Evolutionary conservation across 2,329 filamentous ascomycete species (phyloP).

Genomic region (Akanthomyces muscarius): DNA sequence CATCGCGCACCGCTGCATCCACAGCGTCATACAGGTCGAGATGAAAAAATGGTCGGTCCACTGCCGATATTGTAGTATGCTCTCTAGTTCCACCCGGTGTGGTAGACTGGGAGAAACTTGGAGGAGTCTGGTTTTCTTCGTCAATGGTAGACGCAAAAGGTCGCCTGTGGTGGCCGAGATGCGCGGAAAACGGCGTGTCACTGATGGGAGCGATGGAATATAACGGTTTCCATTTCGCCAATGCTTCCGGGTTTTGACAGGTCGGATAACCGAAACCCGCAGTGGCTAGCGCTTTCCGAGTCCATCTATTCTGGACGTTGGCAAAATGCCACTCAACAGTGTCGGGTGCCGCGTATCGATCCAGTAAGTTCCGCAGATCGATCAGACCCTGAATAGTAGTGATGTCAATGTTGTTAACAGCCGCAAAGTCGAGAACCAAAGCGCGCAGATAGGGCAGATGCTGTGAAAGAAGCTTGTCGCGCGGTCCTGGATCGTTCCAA

Average conservation of each 20-base stretch:
- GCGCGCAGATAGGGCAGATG: slow-evolving; percentile 47
- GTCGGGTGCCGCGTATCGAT: slow-evolving; percentile 47
- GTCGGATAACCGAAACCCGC: slow-evolving; percentile 52
- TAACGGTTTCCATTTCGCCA: slow-evolving; percentile 31
- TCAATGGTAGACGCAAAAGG: slow-evolving; percentile 14
- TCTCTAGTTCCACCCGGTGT: neutral
- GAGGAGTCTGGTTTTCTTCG: slow-evolving; percentile 18
- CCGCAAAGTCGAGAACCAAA: slow-evolving; percentile 54
- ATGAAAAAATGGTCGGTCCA: slow-evolving; percentile 47
- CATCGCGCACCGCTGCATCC: slow-evolving; percentile 31
- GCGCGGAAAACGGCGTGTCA: slow-evolving; percentile 3
- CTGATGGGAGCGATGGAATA: slow-evolving; percentile 30
- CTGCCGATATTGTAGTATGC: slow-evolving; percentile 32
- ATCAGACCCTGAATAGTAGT: slow-evolving; percentile 55
- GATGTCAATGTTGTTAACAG: slow-evolving; percentile 54
- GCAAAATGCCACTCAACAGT: slow-evolving; percentile 52
- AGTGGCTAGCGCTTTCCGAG: slow-evolving; percentile 50
- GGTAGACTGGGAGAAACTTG: neutral
- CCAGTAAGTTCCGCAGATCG: slow-evolving; percentile 51
- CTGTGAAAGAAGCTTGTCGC: slow-evolving; percentile 24
- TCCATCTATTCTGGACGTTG: slow-evolving; percentile 52
- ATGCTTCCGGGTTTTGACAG: slow-evolving; percentile 24
- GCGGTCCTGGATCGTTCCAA: slow-evolving; percentile 51
- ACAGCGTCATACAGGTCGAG: slow-evolving; percentile 42
- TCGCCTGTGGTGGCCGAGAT: neutral